Base-by-base conservation (phyloP, 148 eudicot species). In the Heliosperma pusillum region DNA sequence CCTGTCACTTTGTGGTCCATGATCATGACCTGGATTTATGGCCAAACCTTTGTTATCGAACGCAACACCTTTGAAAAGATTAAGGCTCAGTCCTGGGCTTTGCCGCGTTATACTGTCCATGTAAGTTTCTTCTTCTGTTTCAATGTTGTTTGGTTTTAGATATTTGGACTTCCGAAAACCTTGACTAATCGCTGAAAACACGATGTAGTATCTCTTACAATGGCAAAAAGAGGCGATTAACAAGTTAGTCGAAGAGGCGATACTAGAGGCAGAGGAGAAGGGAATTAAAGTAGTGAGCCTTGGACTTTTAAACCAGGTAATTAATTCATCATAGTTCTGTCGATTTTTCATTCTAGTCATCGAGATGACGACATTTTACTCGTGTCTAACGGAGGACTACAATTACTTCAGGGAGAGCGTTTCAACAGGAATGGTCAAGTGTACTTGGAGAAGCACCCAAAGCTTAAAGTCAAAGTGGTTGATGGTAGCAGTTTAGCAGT, bases 401-500 rank as follows among this genome's bases (percentile, higher is more conserved):
- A 5, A 6, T 4, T 36, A 36, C 42, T 70, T 21, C 66, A 91
- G 96, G 89, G 85, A 1, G 87, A 87, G 74, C 77, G 80, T 27
- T 73, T 91, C 10, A 89, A 89, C 66, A 61, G 74, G 66, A 86
- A 82, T 36, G 91, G 93, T 5, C 87, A 87, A 80, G 68, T 89
- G 11, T 89, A 86, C 66, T 44, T 87, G 30, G 70, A 68, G 60
- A 82, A 76, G 72, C 44, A 87, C 70, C 97, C 97, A 62, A 55
- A 82, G 42, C 82, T 89, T 27, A 91, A 87, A 64, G 85, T 91
- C 65, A 91, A 87, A 82, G 62, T 91, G 73, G 90, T 91, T 5
- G 93, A 91, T 65, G 97, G 93, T 13, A 87, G 90, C 76, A 86
- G 97, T 78, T 83, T 91, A 71, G 86, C 85, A 8, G 93, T 85